phyloP scores from a whole-genome alignment of 768 basidiomycete species.

The Mycena galopus region DNA sequence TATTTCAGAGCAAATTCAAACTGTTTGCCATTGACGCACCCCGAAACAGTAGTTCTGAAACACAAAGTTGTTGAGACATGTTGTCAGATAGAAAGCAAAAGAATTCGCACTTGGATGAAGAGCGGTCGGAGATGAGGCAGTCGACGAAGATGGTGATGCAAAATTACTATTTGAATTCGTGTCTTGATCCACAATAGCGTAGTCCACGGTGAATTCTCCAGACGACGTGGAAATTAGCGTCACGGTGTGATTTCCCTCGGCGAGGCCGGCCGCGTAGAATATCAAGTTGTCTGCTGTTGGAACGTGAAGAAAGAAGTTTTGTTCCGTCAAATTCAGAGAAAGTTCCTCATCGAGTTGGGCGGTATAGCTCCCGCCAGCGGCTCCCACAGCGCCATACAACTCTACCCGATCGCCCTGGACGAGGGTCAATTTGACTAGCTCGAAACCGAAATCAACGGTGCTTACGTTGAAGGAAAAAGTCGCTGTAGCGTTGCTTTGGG shows the following conservation, averaged over 20 bases:
- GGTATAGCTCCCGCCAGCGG: constrained; percentile 48
- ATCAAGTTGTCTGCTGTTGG: constrained; percentile 42
- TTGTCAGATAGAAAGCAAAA: background rate
- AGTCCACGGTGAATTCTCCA: constrained; percentile 45
- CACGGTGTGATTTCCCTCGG: constrained; percentile 48
- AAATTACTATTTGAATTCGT: background rate
- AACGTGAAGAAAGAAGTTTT: background rate
- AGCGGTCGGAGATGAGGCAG: background rate
- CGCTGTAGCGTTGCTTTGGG: background rate
- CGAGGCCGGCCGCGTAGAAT: constrained; percentile 46
- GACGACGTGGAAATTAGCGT: constrained; percentile 32
- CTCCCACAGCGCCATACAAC: constrained; percentile 56
- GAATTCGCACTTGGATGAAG: background rate
- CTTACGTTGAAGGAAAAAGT: constrained; percentile 6
- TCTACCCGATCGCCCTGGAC: constrained; percentile 47
- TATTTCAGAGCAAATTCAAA: background rate
- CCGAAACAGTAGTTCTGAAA: background rate
- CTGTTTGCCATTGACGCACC: background rate
- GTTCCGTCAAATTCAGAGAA: background rate
- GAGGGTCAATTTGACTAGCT: background rate
- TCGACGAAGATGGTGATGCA: too few species aligned
- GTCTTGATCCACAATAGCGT: constrained; percentile 41
- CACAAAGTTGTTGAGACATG: background rate
- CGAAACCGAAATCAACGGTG: background rate
- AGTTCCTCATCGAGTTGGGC: constrained; percentile 45